These are phyloP conservation scores for Solanum bukasovii DNA, from an alignment of 257 asterid genomes.

Conservation along the genomic window DNA sequence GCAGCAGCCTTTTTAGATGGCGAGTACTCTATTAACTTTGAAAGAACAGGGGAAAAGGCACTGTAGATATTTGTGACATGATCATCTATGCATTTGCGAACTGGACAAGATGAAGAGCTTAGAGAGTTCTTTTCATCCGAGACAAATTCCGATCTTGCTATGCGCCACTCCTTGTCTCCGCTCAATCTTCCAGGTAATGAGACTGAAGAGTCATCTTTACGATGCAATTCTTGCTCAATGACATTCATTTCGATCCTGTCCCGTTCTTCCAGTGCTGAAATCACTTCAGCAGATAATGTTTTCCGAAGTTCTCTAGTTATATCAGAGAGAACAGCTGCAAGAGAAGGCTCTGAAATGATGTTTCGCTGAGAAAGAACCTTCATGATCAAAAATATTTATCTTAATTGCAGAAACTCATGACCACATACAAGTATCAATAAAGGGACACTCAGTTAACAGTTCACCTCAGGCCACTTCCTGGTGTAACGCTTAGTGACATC, in stretches of 20 bases:
- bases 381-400: constrained; percentile 3
- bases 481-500: constrained; percentile 96
- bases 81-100: constrained; percentile 70
- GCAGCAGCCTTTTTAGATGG: constrained; percentile 34
- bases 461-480: constrained; percentile 85
- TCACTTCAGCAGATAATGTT: constrained; percentile 28
- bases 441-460: not conserved
- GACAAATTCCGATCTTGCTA: constrained; percentile 76
- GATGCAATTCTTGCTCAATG: constrained; percentile 49
- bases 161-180: constrained; percentile 80
- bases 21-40: constrained; percentile 39
- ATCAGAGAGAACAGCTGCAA: constrained; percentile 35
- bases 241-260: constrained; percentile 63
- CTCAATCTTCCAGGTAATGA: constrained; percentile 92
- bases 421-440: not conserved
- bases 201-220: constrained; percentile 46
- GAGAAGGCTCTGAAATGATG: constrained; percentile 51
- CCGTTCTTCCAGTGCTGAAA: constrained; percentile 50
- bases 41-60: constrained; percentile 49
- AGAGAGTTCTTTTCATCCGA: constrained; percentile 47
- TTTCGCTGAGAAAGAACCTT: constrained; percentile 74
- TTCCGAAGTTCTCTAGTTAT: constrained; percentile 53
- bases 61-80: constrained; percentile 71
- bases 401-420: not conserved
- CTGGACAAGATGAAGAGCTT: constrained; percentile 74